Evolutionary conservation across 768 basidiomycete genomes (phyloP).

Genomic region (Nidularia sp.): DNA sequence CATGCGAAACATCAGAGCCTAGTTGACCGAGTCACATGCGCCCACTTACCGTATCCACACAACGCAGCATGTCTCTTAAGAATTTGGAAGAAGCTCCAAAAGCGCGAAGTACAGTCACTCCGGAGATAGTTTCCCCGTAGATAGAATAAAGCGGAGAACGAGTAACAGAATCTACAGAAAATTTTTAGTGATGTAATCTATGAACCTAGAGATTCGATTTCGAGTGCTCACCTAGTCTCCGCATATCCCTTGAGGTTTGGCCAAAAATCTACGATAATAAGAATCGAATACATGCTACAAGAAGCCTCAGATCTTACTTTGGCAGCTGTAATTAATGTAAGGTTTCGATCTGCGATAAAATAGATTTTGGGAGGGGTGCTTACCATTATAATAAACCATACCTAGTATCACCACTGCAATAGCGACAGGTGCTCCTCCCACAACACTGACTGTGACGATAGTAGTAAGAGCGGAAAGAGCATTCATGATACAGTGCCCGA

Average conservation of each 20-base stretch:
- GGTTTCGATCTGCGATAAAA: too few relatives aligned
- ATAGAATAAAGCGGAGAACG: constrained; percentile 36
- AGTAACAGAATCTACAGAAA: constrained; percentile 37
- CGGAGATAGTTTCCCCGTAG: constrained; percentile 33
- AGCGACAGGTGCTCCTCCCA: constrained; percentile 78
- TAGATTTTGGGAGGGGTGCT: constrained; percentile 9
- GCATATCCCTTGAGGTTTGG: constrained; percentile 10
- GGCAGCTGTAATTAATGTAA: constrained; percentile 19
- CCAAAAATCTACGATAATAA: constrained; percentile 28
- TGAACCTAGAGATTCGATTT: neutral
- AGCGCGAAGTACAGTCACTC: constrained; percentile 51
- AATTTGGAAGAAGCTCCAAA: constrained; percentile 85
- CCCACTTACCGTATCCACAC: constrained; percentile 72
- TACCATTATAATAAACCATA: constrained; percentile 68
- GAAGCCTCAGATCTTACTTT: constrained; percentile 20
- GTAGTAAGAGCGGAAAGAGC: constrained; percentile 68
- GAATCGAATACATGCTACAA: neutral
- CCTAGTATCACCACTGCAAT: constrained; percentile 54
- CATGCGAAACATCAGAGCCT: neutral
- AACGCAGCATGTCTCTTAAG: constrained; percentile 73
- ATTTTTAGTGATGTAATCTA: constrained; percentile 1
- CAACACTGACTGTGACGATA: constrained; percentile 66
- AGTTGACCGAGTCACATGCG: constrained; percentile 27
- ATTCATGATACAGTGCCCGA: constrained; percentile 74
- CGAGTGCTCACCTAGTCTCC: constrained; percentile 59